Base-by-base conservation (phyloP, 106 monocot species). In the Dendrobium chrysotoxum region DNA sequence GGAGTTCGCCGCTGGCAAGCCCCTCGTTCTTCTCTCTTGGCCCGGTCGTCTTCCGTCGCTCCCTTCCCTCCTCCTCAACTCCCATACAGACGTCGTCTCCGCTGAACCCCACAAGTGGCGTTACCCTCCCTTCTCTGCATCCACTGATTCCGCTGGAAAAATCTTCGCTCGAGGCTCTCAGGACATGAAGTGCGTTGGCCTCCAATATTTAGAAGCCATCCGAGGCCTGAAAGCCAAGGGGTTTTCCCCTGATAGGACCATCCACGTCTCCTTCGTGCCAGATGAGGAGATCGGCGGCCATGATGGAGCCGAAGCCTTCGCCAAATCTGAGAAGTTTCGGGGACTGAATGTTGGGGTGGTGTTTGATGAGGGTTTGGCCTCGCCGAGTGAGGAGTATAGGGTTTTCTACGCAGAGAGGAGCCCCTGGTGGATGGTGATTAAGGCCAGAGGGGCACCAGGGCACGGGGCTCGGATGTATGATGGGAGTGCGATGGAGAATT, bases 71-170 rank as follows among this genome's bases (percentile, higher is more conserved):
- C 95, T 99, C 58, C 89, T 99, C 87, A 93, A 95, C 88, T 99
- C 98, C 79, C 98, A 99, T 84, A 99, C 95, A 78, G 98, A 99
- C 80, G 93, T 95, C 76, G 98, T 99, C 86, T 91, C 98, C 42
- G 89, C 91, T 35, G 95, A 99, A 80, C 77, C 91, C 65, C 78
- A 76, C 84, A 99, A 99, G 88, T 99, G 98, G 98, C 40, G 50
- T 30, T 79, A 82, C 74, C 86, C 85, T 7, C 95, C 96, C 41
- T 92, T 98, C 86, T 86, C 95, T 75, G 97, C 94, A 68, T 50
- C 84, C 46, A 17, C 91, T 13, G 86, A 84, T 50, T 42, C 79
- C 26, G 61, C 78, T 47, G 88, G 90, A 7, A 68, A 73, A 71
- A 83, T 99, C 81, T 87, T 84, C 84, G 92, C 98, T 44, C 91